Conservation (phyloP, 352 stramenopile species). For the Bremia lactucae region DNA sequence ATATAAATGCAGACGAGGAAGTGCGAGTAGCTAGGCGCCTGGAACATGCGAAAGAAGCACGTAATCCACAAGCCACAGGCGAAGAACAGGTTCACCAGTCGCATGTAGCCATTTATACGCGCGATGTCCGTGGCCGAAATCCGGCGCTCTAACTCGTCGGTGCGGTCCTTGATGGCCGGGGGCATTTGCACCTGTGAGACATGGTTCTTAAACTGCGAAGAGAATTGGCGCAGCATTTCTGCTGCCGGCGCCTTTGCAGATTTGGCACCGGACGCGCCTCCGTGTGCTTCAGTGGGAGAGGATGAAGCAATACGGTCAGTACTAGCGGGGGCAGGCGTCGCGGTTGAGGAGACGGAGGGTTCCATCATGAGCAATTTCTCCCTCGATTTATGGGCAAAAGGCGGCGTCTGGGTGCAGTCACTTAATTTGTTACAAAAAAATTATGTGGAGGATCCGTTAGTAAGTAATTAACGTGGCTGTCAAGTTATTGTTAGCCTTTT, state of each 20-base stretch:
- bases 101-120: conserved; percentile 83
- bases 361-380: conserved; percentile 25
- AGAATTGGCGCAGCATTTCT: conserved; percentile 21
- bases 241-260: not conserved
- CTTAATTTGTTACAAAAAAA: too few species aligned
- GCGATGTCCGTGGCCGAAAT: conserved; percentile 71
- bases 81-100: conserved; percentile 61
- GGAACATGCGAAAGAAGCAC: conserved; percentile 73
- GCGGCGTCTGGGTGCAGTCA: not conserved
- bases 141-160: conserved; percentile 56
- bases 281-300: not conserved
- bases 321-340: conserved; percentile 1
- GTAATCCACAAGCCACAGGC: conserved; percentile 52
- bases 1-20: conserved; percentile 82
- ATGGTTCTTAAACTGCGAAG: conserved; percentile 25
- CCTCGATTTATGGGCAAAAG: conserved; percentile 5
- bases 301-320: conserved; percentile 1
- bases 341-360: conserved; percentile 16
- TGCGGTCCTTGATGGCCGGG: conserved; percentile 52
- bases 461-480: too few species aligned
- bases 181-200: conserved; percentile 48
- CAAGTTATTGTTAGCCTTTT: too few species aligned
- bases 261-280: not conserved
- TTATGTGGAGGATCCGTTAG: too few species aligned
- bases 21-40: conserved; percentile 63